Base-by-base conservation (phyloP, 139 green algal genomes). In the Haematococcus lacustris region DNA sequence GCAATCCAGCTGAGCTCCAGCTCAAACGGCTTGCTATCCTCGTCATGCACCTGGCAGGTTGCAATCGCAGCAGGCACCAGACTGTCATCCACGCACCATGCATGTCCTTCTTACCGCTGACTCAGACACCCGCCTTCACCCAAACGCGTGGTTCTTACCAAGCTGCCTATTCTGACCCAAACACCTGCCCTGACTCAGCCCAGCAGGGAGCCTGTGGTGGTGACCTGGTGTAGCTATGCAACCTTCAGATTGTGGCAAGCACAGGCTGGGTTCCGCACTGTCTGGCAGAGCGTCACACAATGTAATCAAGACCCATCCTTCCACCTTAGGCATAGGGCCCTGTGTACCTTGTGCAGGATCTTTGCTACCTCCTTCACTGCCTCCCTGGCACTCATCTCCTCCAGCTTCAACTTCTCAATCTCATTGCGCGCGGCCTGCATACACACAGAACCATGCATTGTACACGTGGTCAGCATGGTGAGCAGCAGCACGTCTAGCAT, bases 21-120 rank as follows among this genome's bases (percentile, higher is more conserved):
- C 86, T 99, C 96, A 84, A 98, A 99, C 1, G 88, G 87, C 88
- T 99, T 99, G 76, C 90, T 88, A 66, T 96, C 91, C 73, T 98
- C 96, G 70, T 99, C 95, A 74, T 97, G 94, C 37, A 96, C 88
- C 63, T 89, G 83, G 96, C n/a, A n/a, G n/a, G n/a, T n/a, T n/a
- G 87, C 57, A 71, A 38, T 43, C 34, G 9, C 32, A 41, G 13
- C 30, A 69, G 26, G 33, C 63, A 47, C 63, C 26, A 28, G 7
- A 57, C 47, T 57, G 13, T 57, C 47, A 57, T n/a, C 21, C 13
- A n/a, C 47, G 13, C 21, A 66, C 23, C 28, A 66, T 66, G 59
- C 59, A 66, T 30, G 17, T 37, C 59, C 59, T 66, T 37, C 25
- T 38, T 66, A 13, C 13, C 28, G 21, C n/a, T n/a, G n/a, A n/a